Base-by-base conservation (phyloP, 2,329 filamentous ascomycete genomes). In the Aspergillus puulaauensis region DNA sequence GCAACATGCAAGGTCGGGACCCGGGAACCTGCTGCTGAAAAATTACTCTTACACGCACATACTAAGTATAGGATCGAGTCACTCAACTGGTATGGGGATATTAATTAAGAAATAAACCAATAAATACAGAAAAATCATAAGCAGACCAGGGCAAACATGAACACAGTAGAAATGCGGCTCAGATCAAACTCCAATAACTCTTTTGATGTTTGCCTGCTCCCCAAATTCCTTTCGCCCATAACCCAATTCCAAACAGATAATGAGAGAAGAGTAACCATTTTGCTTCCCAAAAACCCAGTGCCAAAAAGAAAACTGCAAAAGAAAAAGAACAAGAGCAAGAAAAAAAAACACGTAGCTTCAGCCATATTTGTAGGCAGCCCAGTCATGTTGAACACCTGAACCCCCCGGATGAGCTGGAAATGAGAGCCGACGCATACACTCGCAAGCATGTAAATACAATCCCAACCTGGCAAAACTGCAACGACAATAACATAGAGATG, bases 101-200 rank as follows among this genome's bases (percentile, higher is more conserved):
- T 53, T n/a, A 35, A 55, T 44, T 47, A 55, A 17, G 23, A 33
- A 48, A 37, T 31, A 45, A 14, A 49, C 47, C 17, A 46, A 46
- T 45, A 41, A n/a, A 52, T 56, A 50, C 23, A 47, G 7, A 47
- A 43, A 44, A 50, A 17, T n/a, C 33, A 46, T 23, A 27, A 49
- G 17, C 11, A 46, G 57, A 37, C 58, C 19, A 52, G 23, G 54
- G 57, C 43, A 56, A 58, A 52, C 46, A 57, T 54, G 48, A 61
- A 54, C 53, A 33, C 53, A 48, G 46, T 48, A 52, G 51, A 65
- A 62, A 52, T 45, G 54, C 52, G 55, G 58, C 47, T 46, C 59
- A 63, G 54, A 61, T 64, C 63, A 61, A 61, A 66, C 64, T 66
- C 64, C 64, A 56, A 57, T 43, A 62, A 63, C 63, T 66, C 63